Percentiles rank a stretch among this genome's conserved stretches.
Conservation (phyloP, 2,329 filamentous ascomycete species). For the Neofusicoccum parvum region DNA sequence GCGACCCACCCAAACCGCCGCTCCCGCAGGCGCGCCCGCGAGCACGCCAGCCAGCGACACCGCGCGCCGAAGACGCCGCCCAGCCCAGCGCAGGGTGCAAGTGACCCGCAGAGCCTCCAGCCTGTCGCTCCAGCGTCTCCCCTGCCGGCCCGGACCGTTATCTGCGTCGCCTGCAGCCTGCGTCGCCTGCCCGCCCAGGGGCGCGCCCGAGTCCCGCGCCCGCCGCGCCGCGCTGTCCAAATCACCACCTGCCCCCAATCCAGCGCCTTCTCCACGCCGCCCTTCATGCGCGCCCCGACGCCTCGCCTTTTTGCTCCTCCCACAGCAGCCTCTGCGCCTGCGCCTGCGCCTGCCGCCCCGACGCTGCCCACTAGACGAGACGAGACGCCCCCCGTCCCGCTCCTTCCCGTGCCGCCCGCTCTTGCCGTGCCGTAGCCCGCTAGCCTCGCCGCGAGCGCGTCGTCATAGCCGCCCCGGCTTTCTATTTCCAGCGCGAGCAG, state of each 20-base stretch:
- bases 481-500: background rate
- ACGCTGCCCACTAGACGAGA: background rate
- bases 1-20: slow-evolving; percentile 3
- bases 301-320: background rate
- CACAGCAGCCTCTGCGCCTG: background rate
- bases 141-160: slow-evolving; percentile 16
- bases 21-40: background rate
- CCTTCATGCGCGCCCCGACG: background rate
- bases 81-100: background rate
- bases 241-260: background rate
- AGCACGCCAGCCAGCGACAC: background rate
- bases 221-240: background rate
- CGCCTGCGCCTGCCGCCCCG: no score
- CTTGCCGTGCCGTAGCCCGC: slow-evolving; percentile 14
- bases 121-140: background rate
- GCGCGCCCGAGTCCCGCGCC: no score
- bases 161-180: background rate
- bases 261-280: slow-evolving; percentile 1
- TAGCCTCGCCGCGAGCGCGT: background rate
- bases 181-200: background rate
- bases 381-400: slow-evolving; percentile 4
- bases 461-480: background rate
- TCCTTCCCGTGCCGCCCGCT: slow-evolving; percentile 19
- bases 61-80: slow-evolving; percentile 5
- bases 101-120: slow-evolving; percentile 17